Evolutionary conservation across 805 yeast genomes (phyloP).

Genomic region (Priceomyces medius): DNA sequence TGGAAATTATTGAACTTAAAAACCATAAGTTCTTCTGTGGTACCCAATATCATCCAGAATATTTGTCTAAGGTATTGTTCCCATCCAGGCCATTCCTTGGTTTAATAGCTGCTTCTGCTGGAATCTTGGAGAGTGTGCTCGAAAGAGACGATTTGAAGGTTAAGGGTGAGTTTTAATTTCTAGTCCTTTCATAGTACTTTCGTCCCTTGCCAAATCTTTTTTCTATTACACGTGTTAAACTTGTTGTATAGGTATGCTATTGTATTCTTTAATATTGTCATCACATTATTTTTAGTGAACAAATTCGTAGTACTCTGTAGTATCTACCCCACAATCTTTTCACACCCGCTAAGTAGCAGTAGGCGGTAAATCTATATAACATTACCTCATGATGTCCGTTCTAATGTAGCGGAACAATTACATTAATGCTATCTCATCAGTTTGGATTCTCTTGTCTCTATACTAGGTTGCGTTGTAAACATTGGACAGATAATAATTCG

Average conservation of each 20-base stretch:
- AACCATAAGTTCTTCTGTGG: constrained; percentile 91
- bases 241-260: background rate
- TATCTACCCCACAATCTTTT: too few species aligned
- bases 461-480: too few species aligned
- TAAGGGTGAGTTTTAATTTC: constrained; percentile 42
- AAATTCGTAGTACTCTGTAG: too few species aligned
- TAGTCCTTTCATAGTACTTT: background rate
- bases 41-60: constrained; percentile 98
- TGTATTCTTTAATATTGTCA: background rate
- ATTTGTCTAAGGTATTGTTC: constrained; percentile 90
- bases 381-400: too few species aligned
- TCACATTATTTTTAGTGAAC: too few species aligned
- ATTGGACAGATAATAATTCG: too few species aligned
- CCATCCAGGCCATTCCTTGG: constrained; percentile 98
- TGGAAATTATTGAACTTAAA: constrained; percentile 88
- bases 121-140: constrained; percentile 69
- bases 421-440: too few species aligned
- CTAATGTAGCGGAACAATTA: too few species aligned
- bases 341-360: too few species aligned
- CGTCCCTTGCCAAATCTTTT: background rate
- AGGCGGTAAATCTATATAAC: too few species aligned
- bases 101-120: constrained; percentile 89
- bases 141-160: constrained; percentile 40
- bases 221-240: background rate
- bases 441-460: too few species aligned